Percentiles rank a stretch among this genome's conserved stretches.
Evolutionary conservation across 164 flowering plant genomes (phyloP).

Genomic region (Magnolia officinalis): DNA sequence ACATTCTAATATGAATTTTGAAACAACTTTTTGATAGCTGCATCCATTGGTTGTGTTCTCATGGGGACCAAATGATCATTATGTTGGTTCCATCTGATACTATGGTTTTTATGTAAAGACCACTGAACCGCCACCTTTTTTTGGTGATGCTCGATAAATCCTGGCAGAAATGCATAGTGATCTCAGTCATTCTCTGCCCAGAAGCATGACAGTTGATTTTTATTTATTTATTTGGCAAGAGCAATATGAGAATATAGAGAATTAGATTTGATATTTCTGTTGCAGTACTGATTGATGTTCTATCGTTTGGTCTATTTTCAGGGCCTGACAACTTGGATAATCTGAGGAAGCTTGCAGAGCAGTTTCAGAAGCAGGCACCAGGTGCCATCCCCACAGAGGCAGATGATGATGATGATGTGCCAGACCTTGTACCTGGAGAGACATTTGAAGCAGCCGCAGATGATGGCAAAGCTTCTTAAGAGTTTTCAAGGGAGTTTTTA

Average conservation of each 20-base stretch:
- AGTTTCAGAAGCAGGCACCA: conserved; percentile 54
- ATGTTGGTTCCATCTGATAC: neutral
- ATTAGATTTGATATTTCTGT: too few species aligned
- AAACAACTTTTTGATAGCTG: neutral
- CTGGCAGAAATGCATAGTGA: neutral
- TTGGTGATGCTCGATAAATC: neutral
- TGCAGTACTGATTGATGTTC: neutral
- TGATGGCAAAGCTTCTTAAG: conserved; percentile 25
- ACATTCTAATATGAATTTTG: neutral
- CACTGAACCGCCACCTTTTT: neutral
- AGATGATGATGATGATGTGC: conserved; percentile 63
- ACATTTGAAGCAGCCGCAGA: conserved; percentile 57
- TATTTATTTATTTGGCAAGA: neutral
- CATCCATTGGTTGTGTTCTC: neutral
- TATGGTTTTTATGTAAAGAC: neutral
- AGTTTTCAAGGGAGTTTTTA: neutral
- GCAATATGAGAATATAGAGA: neutral
- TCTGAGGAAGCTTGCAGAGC: conserved; percentile 63
- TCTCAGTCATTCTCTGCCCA: neutral
- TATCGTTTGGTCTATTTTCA: conserved; percentile 11
- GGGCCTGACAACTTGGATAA: conserved; percentile 74
- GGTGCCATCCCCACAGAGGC: conserved; percentile 33
- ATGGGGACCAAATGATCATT: neutral
- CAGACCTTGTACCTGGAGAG: conserved; percentile 54
- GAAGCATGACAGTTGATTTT: neutral